Conservation (phyloP, 2,329 filamentous ascomycete genomes). For the Ophiosphaerella herpotricha region DNA sequence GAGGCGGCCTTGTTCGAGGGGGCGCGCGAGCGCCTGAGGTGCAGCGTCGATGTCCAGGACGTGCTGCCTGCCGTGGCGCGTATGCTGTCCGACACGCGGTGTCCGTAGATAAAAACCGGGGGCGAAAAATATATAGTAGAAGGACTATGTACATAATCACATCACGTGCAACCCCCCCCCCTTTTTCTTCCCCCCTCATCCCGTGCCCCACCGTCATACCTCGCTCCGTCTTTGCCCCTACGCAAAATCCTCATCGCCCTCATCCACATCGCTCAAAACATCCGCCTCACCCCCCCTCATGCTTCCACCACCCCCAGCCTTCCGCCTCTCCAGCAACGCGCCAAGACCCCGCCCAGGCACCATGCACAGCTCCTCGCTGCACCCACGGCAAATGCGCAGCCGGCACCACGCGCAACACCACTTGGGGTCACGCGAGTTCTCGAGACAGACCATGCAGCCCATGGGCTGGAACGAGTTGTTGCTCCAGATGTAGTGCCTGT, state of each 20-base stretch:
- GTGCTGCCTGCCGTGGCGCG: constrained; percentile 38
- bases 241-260: constrained; percentile 2
- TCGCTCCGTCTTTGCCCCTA: too few relatives aligned
- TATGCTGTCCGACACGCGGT: too few relatives aligned
- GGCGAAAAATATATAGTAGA: too few relatives aligned
- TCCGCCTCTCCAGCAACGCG: constrained; percentile 15
- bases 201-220: too few relatives aligned
- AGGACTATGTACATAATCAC: too few relatives aligned
- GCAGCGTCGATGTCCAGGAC: constrained; percentile 47
- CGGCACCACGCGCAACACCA: constrained; percentile 46
- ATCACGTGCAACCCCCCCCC: too few relatives aligned
- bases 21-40: constrained; percentile 46
- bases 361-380: constrained; percentile 29
- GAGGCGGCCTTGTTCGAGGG: constrained; percentile 72
- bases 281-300: constrained; percentile 1
- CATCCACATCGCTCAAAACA: background rate
- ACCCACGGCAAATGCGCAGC: constrained; percentile 39
- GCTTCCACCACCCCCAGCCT: constrained; percentile 3
- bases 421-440: constrained; percentile 27
- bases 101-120: too few relatives aligned
- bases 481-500: constrained; percentile 32
- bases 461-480: constrained; percentile 40
- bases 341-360: constrained; percentile 26
- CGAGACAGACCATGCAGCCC: constrained; percentile 44
- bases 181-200: too few relatives aligned